These are phyloP conservation scores for Leishmania mexicana DNA, from an alignment of 208 protist genomes.

Conservation along the genomic window DNA sequence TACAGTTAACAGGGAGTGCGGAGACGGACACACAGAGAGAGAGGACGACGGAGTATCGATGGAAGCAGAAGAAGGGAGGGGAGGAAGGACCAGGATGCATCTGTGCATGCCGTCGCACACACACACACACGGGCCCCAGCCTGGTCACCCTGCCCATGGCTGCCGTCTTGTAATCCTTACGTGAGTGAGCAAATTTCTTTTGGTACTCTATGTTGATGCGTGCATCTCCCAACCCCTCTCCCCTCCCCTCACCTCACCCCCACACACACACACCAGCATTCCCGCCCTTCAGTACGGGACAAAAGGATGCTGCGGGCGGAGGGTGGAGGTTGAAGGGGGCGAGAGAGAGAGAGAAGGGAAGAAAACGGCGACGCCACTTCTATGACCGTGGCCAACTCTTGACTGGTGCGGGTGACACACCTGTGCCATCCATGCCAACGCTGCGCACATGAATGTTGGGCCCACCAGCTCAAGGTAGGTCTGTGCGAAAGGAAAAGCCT, in stretches of 20 bases:
- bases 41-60: not conserved
- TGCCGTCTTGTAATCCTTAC: not conserved
- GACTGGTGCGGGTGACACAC: not conserved
- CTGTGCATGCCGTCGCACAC: not conserved
- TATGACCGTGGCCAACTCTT: not conserved
- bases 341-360: not conserved
- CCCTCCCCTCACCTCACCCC: not conserved
- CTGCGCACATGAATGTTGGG: not conserved
- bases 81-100: not conserved
- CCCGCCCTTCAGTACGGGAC: not conserved
- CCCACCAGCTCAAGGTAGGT: not conserved
- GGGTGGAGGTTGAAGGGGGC: not conserved
- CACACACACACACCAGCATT: conserved; percentile 1
- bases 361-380: not conserved
- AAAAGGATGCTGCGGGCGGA: not conserved
- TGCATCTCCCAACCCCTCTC: not conserved
- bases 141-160: not conserved
- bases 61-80: not conserved
- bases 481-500: not conserved
- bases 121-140: not conserved
- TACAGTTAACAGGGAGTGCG: not conserved
- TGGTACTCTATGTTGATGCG: not conserved
- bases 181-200: not conserved
- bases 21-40: not conserved
- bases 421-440: not conserved